phyloP scores from a whole-genome alignment of 768 basidiomycete genomes.

The Multifurca ochricompacta region DNA sequence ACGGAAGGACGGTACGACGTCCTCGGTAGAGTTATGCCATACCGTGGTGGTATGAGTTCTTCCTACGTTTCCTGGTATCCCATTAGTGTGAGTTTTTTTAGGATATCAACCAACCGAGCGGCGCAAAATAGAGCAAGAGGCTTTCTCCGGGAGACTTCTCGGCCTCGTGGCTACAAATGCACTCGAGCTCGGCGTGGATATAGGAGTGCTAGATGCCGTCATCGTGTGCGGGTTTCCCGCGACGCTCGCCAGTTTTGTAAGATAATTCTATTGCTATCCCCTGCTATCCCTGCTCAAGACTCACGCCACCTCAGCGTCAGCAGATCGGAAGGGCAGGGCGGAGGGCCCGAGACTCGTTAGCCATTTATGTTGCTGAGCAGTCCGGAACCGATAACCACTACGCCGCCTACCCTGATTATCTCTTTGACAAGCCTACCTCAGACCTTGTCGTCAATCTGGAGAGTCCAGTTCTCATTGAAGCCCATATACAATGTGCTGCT shows the following conservation, averaged over 20 bases:
- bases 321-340: conserved; percentile 86
- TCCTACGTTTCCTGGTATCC: not conserved
- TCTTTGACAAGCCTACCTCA: conserved; percentile 55
- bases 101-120: conserved; percentile 47
- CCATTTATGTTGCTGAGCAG: conserved; percentile 60
- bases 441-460: conserved; percentile 67
- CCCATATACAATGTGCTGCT: conserved; percentile 82
- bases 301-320: conserved; percentile 51
- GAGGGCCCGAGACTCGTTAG: conserved; percentile 69
- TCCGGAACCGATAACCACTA: conserved; percentile 73
- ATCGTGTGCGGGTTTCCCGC: conserved; percentile 84
- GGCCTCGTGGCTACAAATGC: conserved; percentile 89
- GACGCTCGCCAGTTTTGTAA: conserved; percentile 71
- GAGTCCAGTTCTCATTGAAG: conserved; percentile 69
- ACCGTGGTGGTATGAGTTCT: conserved; percentile 60
- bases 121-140: conserved; percentile 75
- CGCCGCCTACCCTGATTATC: conserved; percentile 54
- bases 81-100: not conserved
- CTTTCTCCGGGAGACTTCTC: conserved; percentile 75
- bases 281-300: not conserved
- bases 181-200: conserved; percentile 86
- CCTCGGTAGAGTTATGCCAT: conserved; percentile 66
- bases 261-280: conserved; percentile 23
- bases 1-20: conserved; percentile 73
- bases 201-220: conserved; percentile 81